A percentile compares a stretch with the other conserved stretches of the same genome.
These are phyloP conservation scores for Penicillium bovifimosum DNA, from an alignment of 495 filamentous ascomycete species.

Conservation along the genomic window DNA sequence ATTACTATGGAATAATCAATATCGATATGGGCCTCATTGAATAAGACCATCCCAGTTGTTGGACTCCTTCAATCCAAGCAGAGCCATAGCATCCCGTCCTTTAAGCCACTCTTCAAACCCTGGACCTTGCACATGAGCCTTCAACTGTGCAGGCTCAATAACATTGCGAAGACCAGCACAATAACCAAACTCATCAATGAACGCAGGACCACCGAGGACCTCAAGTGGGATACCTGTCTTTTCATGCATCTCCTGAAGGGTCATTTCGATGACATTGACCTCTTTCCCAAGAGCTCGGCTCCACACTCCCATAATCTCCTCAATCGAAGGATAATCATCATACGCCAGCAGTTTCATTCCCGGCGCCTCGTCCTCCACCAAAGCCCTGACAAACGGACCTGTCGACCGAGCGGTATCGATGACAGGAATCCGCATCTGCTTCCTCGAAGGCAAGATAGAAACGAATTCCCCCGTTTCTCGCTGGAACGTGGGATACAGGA, in stretches of 20 bases:
- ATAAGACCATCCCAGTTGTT: slow-evolving; percentile 2
- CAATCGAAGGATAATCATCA: slow-evolving; percentile 30
- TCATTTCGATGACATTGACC: slow-evolving; percentile 22
- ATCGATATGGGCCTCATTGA: neutral
- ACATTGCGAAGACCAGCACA: slow-evolving; percentile 29
- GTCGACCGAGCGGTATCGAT: slow-evolving; percentile 34
- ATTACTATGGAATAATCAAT: too few species aligned
- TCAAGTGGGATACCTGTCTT: slow-evolving; percentile 33
- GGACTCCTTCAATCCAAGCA: slow-evolving; percentile 4
- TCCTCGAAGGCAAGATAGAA: slow-evolving; percentile 23
- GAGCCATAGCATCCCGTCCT: neutral
- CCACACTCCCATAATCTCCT: slow-evolving; percentile 29
- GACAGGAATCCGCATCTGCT: slow-evolving; percentile 28
- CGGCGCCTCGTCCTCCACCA: slow-evolving; percentile 35
- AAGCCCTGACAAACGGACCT: slow-evolving; percentile 37
- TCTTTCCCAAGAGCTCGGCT: slow-evolving; percentile 28
- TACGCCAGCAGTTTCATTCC: slow-evolving; percentile 39
- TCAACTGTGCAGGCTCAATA: slow-evolving; percentile 33
- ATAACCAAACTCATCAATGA: slow-evolving; percentile 37
- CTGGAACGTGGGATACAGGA: slow-evolving; percentile 29
- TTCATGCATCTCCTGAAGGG: slow-evolving; percentile 27
- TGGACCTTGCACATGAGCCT: slow-evolving; percentile 20
- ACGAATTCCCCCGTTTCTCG: slow-evolving; percentile 19
- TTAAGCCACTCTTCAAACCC: slow-evolving; percentile 32
- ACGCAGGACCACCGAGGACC: slow-evolving; percentile 29